Evolutionary conservation across 257 asterid species (phyloP).

Genomic region (Pogostemon cablin): DNA sequence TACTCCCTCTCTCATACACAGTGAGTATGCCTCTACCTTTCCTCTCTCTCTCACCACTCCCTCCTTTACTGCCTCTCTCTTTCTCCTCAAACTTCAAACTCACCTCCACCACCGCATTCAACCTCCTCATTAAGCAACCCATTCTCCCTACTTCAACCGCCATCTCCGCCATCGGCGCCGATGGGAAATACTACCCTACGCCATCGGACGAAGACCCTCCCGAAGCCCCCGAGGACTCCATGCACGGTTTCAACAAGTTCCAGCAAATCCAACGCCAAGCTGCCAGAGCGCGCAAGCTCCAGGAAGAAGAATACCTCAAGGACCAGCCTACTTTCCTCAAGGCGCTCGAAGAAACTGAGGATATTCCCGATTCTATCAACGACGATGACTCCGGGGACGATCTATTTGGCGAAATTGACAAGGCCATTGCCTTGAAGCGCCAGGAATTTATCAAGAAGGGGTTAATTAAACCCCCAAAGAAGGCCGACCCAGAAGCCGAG

Average conservation of each 20-base stretch:
- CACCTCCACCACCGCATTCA: slow-evolving; percentile 36
- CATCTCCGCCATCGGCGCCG: slow-evolving; percentile 75
- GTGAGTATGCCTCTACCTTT: slow-evolving; percentile 42
- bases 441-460: slow-evolving; percentile 85
- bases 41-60: slow-evolving; percentile 46
- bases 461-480: slow-evolving; percentile 59
- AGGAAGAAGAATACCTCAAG: slow-evolving; percentile 68
- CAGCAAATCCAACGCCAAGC: slow-evolving; percentile 91
- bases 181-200: slow-evolving; percentile 75
- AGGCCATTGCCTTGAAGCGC: slow-evolving; percentile 85
- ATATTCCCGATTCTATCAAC: slow-evolving; percentile 31
- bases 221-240: slow-evolving; percentile 91
- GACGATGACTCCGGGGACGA: slow-evolving; percentile 68
- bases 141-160: slow-evolving; percentile 41
- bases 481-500: slow-evolving; percentile 39
- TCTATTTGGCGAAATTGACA: slow-evolving; percentile 90
- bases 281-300: slow-evolving; percentile 63
- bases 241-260: slow-evolving; percentile 91
- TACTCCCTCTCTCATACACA: slow-evolving; percentile 31
- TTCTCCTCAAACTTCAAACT: slow-evolving; percentile 38
- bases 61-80: slow-evolving; percentile 43
- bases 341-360: slow-evolving; percentile 82
- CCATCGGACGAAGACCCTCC: slow-evolving; percentile 96
- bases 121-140: slow-evolving; percentile 40
- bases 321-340: slow-evolving; percentile 68